Percentiles rank a stretch among this genome's conserved stretches.
phyloP scores from a whole-genome alignment of 192 early-diverging fungal species.

The Entomortierella beljakovae region DNA sequence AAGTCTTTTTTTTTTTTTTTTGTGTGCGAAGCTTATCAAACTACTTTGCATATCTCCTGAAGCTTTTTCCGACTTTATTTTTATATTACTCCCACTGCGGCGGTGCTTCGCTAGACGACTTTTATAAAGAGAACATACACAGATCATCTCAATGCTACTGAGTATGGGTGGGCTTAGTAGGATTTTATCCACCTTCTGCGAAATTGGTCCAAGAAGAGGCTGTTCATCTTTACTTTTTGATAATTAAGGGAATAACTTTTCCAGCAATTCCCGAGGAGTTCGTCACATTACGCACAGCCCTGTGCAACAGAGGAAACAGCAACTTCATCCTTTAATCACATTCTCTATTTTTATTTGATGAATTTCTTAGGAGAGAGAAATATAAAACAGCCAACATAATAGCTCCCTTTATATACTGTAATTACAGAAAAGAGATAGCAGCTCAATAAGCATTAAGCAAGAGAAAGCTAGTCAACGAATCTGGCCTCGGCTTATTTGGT shows the following conservation, averaged over 20 bases:
- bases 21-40: no score
- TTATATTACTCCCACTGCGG: no score
- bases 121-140: no score
- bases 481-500: not conserved
- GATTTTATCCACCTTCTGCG: no score
- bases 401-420: not conserved
- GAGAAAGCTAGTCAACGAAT: not conserved
- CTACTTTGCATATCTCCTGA: no score
- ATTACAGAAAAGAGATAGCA: no score
- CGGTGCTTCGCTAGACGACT: no score
- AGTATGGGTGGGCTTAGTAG: no score
- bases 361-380: not conserved
- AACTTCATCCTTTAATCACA: not conserved
- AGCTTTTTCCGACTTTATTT: no score
- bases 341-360: slow-evolving; percentile 1
- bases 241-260: not conserved
- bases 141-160: no score
- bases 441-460: not conserved
- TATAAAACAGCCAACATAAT: not conserved
- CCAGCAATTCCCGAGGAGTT: not conserved
- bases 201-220: no score
- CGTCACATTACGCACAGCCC: not conserved
- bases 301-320: not conserved
- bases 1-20: no score
- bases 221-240: not conserved